Conservation (phyloP, 306 rosid genomes). For the Trifolium subterraneum region DNA sequence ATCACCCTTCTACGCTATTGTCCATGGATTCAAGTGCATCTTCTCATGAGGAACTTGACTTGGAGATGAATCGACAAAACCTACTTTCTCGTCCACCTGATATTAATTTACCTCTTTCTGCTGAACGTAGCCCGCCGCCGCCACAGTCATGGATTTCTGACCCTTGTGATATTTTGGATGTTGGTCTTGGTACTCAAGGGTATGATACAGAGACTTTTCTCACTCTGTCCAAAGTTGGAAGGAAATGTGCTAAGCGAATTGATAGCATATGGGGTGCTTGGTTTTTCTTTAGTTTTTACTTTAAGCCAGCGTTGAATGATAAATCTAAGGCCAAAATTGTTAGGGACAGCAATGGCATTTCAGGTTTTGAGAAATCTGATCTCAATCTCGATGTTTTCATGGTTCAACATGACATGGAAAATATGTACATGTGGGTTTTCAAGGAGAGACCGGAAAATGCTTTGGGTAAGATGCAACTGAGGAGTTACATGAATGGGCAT, state of each 20-base stretch:
- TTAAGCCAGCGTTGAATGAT: conserved; percentile 76
- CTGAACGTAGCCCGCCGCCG: conserved; percentile 80
- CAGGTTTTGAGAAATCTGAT: conserved; percentile 85
- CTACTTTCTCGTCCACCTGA: conserved; percentile 79
- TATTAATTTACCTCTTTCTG: conserved; percentile 82
- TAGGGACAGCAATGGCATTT: conserved; percentile 68
- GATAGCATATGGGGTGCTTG: conserved; percentile 99
- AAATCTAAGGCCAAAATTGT: conserved; percentile 81
- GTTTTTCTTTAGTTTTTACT: conserved; percentile 94
- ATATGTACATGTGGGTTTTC: conserved; percentile 99
- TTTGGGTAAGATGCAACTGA: conserved; percentile 95
- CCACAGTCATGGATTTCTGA: conserved; percentile 76
- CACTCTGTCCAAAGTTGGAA: conserved; percentile 66
- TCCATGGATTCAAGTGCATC: conserved; percentile 97
- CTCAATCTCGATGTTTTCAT: conserved; percentile 89
- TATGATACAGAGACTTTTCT: conserved; percentile 77
- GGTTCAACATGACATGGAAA: conserved; percentile 99
- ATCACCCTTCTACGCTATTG: conserved; percentile 82
- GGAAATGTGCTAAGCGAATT: conserved; percentile 77
- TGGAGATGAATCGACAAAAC: conserved; percentile 85
- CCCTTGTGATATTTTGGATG: conserved; percentile 76
- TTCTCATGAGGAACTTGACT: conserved; percentile 85
- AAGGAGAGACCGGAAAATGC: conserved; percentile 96
- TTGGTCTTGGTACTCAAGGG: conserved; percentile 79
- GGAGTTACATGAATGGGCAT: conserved; percentile 98